Percentiles rank a stretch among this genome's conserved stretches.
These are phyloP conservation scores for Cucumis sativus DNA, from an alignment of 306 rosid species.

Conservation along the genomic window Cucumber_9930_V3 NC_026656.2:9142501-9143000, in stretches of 20 bases:
- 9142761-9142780: constrained; percentile 64
- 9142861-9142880: neutral
- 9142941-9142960: neutral
- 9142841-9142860: neutral
- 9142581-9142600: neutral
- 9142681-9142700: constrained; percentile 56
- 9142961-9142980: neutral
- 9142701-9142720: constrained; percentile 69
- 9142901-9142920: neutral
- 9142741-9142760: constrained; percentile 68
- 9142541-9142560: neutral
- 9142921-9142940: neutral
- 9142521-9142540: neutral
- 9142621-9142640: neutral
- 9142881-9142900: neutral
- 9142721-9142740: constrained; percentile 73
- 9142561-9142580: neutral
- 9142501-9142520: neutral
- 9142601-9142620: neutral
- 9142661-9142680: constrained; percentile 2
- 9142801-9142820: constrained; percentile 2
- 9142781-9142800: constrained; percentile 57
- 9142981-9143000: neutral
- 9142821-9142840: neutral
- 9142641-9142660: neutral